Evolutionary conservation across 2,329 filamentous ascomycete species (phyloP).

Genomic region (Aspergillus caelatus): DNA sequence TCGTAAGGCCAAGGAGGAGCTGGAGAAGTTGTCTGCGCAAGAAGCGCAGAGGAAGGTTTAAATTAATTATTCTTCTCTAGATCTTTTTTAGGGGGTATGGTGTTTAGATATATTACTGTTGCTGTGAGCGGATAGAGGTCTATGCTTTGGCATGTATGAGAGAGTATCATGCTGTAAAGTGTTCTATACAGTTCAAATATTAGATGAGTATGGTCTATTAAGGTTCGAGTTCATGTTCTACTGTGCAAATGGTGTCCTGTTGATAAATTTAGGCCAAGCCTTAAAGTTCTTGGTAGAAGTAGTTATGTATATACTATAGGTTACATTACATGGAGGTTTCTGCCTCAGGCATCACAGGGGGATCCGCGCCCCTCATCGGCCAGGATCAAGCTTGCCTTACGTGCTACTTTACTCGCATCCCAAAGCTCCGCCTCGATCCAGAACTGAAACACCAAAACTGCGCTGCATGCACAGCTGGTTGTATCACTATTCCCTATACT

Average conservation of each 20-base stretch:
- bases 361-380: background rate
- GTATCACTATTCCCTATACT: background rate
- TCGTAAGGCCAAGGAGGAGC: constrained; percentile 64
- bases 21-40: constrained; percentile 45
- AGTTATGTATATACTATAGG: too few species aligned
- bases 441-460: background rate
- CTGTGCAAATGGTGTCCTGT: background rate
- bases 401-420: background rate
- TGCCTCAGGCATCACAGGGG: background rate
- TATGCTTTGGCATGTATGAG: background rate
- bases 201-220: background rate
- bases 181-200: background rate
- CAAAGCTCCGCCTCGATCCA: background rate
- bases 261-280: background rate
- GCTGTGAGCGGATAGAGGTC: background rate
- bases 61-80: constrained; percentile 8
- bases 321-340: background rate
- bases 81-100: background rate
- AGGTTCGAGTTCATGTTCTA: background rate
- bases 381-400: background rate
- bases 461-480: background rate
- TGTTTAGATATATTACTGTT: constrained; percentile 7
- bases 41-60: constrained; percentile 35
- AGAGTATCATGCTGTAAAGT: background rate
- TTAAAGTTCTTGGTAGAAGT: background rate